Conservation (phyloP, 2,329 filamentous ascomycete species). For the Penicillium sp. region DNA sequence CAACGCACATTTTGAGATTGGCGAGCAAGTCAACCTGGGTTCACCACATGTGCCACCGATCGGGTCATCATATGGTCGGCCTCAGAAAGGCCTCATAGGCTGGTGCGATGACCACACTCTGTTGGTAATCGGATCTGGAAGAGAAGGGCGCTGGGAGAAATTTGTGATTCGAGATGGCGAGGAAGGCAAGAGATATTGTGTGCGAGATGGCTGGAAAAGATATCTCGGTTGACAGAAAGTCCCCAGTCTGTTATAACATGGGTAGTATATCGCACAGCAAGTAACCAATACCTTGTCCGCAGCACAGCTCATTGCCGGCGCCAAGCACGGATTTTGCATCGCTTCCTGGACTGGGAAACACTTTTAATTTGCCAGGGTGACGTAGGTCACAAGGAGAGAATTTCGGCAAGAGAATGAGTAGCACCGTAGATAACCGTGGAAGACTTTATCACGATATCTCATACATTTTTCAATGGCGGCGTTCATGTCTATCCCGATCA, state of each 20-base stretch:
- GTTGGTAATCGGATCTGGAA: constrained; percentile 73
- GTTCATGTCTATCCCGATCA: constrained; percentile 32
- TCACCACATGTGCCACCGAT: constrained; percentile 49
- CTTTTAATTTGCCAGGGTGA: not conserved
- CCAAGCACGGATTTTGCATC: not conserved
- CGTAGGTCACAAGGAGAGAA: not conserved
- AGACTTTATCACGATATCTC: not conserved
- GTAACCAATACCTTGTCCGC: not conserved
- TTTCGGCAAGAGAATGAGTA: not conserved
- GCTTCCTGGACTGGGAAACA: not conserved
- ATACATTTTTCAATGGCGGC: constrained; percentile 24
- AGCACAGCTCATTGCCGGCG: not conserved
- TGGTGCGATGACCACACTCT: constrained; percentile 76
- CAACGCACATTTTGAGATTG: constrained; percentile 76
- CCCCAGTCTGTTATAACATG: not conserved
- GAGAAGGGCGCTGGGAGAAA: constrained; percentile 82
- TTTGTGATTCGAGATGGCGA: constrained; percentile 69
- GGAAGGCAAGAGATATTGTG: constrained; percentile 64
- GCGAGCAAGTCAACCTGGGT: constrained; percentile 60
- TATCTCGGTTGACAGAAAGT: constrained; percentile 54
- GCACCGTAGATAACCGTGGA: not conserved
- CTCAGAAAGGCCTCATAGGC: constrained; percentile 79
- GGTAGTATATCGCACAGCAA: not conserved
- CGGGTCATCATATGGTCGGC: constrained; percentile 54
- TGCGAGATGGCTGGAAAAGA: constrained; percentile 77